These are phyloP conservation scores for Crataegus laevigata DNA, from an alignment of 306 rosid genomes.

Conservation along the genomic window DNA sequence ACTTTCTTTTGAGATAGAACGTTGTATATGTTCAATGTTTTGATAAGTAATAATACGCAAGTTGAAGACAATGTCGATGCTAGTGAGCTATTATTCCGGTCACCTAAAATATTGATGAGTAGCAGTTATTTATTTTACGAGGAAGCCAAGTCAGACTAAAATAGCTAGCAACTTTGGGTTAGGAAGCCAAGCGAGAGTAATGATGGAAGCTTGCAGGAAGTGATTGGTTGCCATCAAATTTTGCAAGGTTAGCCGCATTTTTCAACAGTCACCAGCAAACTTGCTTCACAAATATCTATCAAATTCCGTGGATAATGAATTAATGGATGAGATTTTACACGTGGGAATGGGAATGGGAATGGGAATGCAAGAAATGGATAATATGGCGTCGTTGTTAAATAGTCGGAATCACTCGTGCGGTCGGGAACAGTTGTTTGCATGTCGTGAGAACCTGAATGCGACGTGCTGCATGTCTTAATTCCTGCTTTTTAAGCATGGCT, in stretches of 20 bases:
- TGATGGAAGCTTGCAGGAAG: neutral
- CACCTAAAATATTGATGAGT: neutral
- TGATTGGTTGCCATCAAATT: neutral
- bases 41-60: too few species aligned
- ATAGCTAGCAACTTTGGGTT: conserved; percentile 10
- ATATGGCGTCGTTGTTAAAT: neutral
- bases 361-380: neutral
- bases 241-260: neutral
- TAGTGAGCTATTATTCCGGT: too few species aligned
- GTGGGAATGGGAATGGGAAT: neutral
- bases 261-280: neutral
- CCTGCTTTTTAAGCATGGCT: neutral
- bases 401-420: conserved; percentile 41
- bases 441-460: conserved; percentile 15
- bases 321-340: neutral
- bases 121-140: neutral
- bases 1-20: neutral
- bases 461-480: neutral
- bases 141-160: conserved; percentile 51
- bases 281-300: neutral
- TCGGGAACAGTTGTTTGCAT: neutral
- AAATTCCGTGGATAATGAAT: neutral
- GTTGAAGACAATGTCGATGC: rapidly evolving
- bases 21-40: too few species aligned
- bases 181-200: neutral